These are phyloP conservation scores for Xylariaceae sp. DNA, from an alignment of 2,329 filamentous ascomycete species.

Conservation along the genomic window DNA sequence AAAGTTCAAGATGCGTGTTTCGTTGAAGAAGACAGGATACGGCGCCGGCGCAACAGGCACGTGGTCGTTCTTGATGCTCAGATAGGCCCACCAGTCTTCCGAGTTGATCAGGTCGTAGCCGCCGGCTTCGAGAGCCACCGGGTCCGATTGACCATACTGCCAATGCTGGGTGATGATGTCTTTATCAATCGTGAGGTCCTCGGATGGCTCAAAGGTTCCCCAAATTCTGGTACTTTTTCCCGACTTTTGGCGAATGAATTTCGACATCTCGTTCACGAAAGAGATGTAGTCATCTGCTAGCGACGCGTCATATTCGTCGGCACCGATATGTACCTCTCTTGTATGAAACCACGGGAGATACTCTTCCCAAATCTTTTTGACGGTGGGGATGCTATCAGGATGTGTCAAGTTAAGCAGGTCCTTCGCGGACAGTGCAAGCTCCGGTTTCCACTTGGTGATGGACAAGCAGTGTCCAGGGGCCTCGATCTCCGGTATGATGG, in stretches of 20 bases:
- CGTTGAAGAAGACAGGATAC: conserved; percentile 44
- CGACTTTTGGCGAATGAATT: conserved; percentile 35
- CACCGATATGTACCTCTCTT: conserved; percentile 51
- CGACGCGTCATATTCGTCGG: conserved; percentile 46
- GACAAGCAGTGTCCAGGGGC: conserved; percentile 48
- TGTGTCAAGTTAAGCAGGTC: conserved; percentile 49
- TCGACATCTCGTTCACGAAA: conserved; percentile 47
- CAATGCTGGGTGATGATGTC: conserved; percentile 43
- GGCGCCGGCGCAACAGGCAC: conserved; percentile 41
- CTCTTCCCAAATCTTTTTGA: conserved; percentile 47
- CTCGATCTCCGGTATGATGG: conserved; percentile 51
- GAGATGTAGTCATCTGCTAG: conserved; percentile 45
- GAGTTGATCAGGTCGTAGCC: conserved; percentile 42
- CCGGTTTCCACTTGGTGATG: conserved; percentile 52
- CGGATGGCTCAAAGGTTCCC: conserved; percentile 44
- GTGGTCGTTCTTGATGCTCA: conserved; percentile 50
- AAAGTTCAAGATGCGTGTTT: conserved; percentile 41
- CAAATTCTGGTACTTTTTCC: conserved; percentile 48
- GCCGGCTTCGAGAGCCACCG: conserved; percentile 34
- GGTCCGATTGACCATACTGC: conserved; percentile 45
- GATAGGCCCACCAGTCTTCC: conserved; percentile 50
- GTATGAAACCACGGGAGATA: conserved; percentile 52
- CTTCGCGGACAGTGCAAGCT: conserved; percentile 42
- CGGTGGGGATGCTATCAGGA: conserved; percentile 47
- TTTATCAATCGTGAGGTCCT: conserved; percentile 35